A percentile compares a stretch with the other conserved stretches of the same genome.
Conservation (phyloP, 2,329 filamentous ascomycete genomes). For the Alternaria sp. region DNA sequence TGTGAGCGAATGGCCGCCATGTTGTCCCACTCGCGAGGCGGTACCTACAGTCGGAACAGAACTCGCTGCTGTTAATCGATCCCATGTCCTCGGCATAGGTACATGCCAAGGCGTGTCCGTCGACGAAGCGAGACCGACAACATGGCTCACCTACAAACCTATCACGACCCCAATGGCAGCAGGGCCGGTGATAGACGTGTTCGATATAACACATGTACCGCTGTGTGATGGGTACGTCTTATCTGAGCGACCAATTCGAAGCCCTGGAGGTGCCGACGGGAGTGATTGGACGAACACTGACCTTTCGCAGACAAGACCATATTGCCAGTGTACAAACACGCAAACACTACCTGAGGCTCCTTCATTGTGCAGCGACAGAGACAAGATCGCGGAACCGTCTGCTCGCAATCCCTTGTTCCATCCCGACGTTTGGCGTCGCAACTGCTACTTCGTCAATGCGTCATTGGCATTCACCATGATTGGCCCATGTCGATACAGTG, state of each 20-base stretch:
- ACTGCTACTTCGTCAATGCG: background rate
- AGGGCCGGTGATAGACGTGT: constrained; percentile 39
- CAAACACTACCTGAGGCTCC: background rate
- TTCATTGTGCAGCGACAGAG: background rate
- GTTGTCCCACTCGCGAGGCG: constrained; percentile 14
- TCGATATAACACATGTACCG: constrained; percentile 42
- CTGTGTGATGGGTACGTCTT: background rate
- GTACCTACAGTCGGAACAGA: constrained; percentile 28
- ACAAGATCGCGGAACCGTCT: background rate
- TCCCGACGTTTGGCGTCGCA: background rate
- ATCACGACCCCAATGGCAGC: constrained; percentile 40
- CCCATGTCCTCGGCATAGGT: constrained; percentile 33
- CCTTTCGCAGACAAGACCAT: background rate
- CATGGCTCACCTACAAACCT: constrained; percentile 38
- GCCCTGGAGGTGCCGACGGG: background rate
- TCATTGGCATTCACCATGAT: background rate
- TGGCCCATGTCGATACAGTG: background rate
- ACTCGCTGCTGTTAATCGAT: constrained; percentile 26
- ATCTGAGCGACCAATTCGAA: background rate
- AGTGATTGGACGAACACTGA: background rate
- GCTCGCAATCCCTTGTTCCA: background rate
- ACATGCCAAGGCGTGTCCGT: constrained; percentile 29
- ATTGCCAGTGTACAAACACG: background rate
- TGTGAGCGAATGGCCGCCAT: constrained; percentile 29
- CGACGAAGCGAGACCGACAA: constrained; percentile 32